phyloP scores from a whole-genome alignment of 2,329 filamentous ascomycete genomes.

The Fusarium vanettenii region DNA sequence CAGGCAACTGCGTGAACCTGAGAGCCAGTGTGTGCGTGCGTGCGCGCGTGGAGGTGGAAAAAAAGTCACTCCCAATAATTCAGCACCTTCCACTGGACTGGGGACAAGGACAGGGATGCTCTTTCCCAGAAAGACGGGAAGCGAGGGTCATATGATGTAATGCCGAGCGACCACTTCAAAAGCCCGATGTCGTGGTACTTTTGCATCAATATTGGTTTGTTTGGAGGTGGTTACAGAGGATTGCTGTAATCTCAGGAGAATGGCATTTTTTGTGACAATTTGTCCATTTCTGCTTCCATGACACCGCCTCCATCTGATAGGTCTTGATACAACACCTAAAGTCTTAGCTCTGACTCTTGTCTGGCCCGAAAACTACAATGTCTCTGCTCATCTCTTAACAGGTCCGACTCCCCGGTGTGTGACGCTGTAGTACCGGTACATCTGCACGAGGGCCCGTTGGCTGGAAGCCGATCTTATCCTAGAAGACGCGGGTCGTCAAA shows the following conservation, averaged over 20 bases:
- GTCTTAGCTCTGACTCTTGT: background rate
- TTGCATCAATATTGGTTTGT: background rate
- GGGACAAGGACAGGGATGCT: slow-evolving; percentile 31
- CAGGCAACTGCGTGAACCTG: slow-evolving; percentile 21
- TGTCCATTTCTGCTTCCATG: too few relatives aligned
- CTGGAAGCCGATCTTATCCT: slow-evolving; percentile 24
- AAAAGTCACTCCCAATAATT: slow-evolving; percentile 35
- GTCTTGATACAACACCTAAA: background rate
- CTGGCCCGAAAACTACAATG: background rate
- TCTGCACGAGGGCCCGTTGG: slow-evolving; percentile 12
- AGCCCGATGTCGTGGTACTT: slow-evolving; percentile 25
- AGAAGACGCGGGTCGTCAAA: slow-evolving; percentile 14
- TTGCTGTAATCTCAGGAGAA: background rate
- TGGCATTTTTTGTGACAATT: background rate
- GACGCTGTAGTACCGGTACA: slow-evolving; percentile 20
- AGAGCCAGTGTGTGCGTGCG: slow-evolving; percentile 16
- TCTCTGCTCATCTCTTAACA: slow-evolving; percentile 4
- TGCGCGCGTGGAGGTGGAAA: slow-evolving; percentile 22
- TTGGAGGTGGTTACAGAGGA: background rate
- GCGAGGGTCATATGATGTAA: slow-evolving; percentile 44
- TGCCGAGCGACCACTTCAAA: slow-evolving; percentile 24
- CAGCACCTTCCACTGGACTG: slow-evolving; percentile 13
- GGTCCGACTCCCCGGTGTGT: slow-evolving; percentile 3
- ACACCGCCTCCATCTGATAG: background rate
- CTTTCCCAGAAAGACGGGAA: slow-evolving; percentile 38